phyloP scores from a whole-genome alignment of 331 rosid species.

The Rosa hybrid region DNA sequence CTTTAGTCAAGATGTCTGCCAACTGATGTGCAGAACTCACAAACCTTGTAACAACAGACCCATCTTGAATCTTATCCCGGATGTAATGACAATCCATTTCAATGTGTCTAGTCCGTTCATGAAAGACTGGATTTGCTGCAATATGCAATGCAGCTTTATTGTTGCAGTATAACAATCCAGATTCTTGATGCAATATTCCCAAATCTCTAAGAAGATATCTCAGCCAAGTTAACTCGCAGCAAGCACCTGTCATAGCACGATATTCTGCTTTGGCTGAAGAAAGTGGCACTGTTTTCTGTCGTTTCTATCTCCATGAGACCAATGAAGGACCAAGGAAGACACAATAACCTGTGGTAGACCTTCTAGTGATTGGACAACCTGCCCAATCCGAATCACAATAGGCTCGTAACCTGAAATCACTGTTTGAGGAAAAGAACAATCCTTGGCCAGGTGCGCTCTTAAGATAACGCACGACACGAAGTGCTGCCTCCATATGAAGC shows the following conservation, averaged over 20 bases:
- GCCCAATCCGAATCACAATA: not conserved
- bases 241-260: not conserved
- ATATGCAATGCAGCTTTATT: not conserved
- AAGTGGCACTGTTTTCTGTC: not conserved
- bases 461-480: not conserved
- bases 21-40: not conserved
- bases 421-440: not conserved
- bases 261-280: not conserved
- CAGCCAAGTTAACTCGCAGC: not conserved
- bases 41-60: not conserved
- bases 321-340: not conserved
- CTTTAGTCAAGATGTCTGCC: not conserved
- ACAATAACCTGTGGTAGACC: not conserved
- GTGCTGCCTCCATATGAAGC: not conserved
- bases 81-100: not conserved
- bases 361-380: not conserved
- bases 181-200: not conserved
- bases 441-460: not conserved
- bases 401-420: not conserved
- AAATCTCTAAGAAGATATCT: not conserved
- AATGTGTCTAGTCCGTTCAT: not conserved
- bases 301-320: not conserved
- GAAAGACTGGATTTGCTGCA: not conserved
- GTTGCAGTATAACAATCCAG: not conserved
- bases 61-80: not conserved